Conservation (phyloP, 1,284 basidiomycete species). For the Malassezia equina region DNA sequence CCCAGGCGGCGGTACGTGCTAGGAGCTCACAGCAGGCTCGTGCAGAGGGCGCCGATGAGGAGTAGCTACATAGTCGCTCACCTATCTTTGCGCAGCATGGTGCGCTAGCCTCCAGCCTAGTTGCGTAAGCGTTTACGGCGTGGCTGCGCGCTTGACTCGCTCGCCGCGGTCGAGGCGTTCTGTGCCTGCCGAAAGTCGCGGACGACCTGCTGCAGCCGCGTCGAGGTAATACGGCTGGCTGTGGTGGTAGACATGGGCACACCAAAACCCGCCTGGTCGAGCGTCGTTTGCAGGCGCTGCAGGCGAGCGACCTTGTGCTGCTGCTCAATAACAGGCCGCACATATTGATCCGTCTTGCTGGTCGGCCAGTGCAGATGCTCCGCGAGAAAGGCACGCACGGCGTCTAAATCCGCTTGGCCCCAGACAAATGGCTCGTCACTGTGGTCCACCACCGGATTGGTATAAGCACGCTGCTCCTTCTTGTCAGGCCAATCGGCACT, state of each 20-base stretch:
- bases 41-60: slow-evolving; percentile 7
- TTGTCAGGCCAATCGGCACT: slow-evolving; percentile 76
- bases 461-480: slow-evolving; percentile 75
- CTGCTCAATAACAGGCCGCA: slow-evolving; percentile 78
- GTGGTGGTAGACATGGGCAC: slow-evolving; percentile 60
- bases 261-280: slow-evolving; percentile 53
- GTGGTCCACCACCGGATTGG: slow-evolving; percentile 75
- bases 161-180: slow-evolving; percentile 8
- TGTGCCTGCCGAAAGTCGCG: slow-evolving; percentile 56
- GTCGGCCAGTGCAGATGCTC: slow-evolving; percentile 78
- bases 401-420: slow-evolving; percentile 86
- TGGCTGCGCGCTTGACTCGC: neutral
- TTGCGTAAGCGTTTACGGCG: neutral
- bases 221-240: slow-evolving; percentile 68
- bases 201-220: slow-evolving; percentile 79
- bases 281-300: slow-evolving; percentile 52
- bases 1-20: slow-evolving; percentile 9
- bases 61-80: slow-evolving; percentile 1
- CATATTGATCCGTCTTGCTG: slow-evolving; percentile 76
- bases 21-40: neutral
- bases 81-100: neutral
- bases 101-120: neutral
- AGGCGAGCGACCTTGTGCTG: slow-evolving; percentile 48
- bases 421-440: slow-evolving; percentile 92
- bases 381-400: slow-evolving; percentile 60